These are phyloP conservation scores for Hymenotorrendiella dingleyae DNA, from an alignment of 2,329 filamentous ascomycete species.

Conservation along the genomic window DNA sequence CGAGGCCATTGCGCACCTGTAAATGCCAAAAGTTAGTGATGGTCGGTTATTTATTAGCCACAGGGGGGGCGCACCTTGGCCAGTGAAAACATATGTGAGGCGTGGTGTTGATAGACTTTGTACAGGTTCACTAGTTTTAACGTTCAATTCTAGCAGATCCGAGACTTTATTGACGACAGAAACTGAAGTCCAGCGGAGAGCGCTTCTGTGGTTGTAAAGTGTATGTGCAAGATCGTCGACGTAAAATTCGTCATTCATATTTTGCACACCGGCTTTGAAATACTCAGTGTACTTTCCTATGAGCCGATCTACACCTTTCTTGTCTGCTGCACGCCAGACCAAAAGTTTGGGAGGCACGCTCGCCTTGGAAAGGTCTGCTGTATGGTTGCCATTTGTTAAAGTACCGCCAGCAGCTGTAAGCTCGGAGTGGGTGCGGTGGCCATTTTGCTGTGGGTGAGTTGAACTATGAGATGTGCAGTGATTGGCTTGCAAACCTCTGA, in stretches of 20 bases:
- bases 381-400: no score
- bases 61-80: no score
- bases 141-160: not conserved
- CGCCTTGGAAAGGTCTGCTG: no score
- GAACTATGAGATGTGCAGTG: not conserved
- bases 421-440: no score
- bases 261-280: not conserved
- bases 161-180: not conserved
- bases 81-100: slow-evolving; percentile 18
- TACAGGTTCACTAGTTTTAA: not conserved
- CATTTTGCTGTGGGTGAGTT: no score
- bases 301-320: not conserved
- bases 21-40: no score
- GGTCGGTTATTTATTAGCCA: no score
- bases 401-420: no score
- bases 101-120: slow-evolving; percentile 5
- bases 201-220: not conserved
- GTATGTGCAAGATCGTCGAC: not conserved
- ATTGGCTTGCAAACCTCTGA: not conserved
- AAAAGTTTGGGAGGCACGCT: not conserved
- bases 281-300: not conserved
- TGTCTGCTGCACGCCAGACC: not conserved
- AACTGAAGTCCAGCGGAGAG: not conserved
- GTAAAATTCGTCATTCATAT: not conserved
- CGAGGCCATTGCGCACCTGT: slow-evolving; percentile 16